Percentiles rank a stretch among this genome's conserved stretches.
Evolutionary conservation across 768 basidiomycete species (phyloP).

Genomic region (Fistulinella prunicolor): DNA sequence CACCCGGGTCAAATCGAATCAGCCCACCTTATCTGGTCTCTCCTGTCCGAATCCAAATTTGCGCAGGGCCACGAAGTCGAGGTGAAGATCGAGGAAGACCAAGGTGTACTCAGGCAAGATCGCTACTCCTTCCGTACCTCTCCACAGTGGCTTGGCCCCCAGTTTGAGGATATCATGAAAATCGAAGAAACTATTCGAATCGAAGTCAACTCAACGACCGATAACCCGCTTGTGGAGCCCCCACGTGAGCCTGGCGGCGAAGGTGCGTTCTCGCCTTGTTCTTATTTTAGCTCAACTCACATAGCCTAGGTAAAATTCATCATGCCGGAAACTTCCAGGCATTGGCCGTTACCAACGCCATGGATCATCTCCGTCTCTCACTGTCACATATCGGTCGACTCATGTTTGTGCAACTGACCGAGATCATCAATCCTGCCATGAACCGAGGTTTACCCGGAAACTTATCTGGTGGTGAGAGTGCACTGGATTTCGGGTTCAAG

Average conservation of each 20-base stretch:
- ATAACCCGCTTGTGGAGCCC: constrained; percentile 85
- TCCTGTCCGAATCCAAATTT: constrained; percentile 67
- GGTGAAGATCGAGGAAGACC: constrained; percentile 67
- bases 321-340: constrained; percentile 92
- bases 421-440: constrained; percentile 55
- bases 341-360: constrained; percentile 78
- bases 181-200: constrained; percentile 61
- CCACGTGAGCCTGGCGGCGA: constrained; percentile 51
- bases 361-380: constrained; percentile 81
- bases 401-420: constrained; percentile 60
- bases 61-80: constrained; percentile 73
- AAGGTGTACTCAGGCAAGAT: constrained; percentile 75
- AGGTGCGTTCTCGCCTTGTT: constrained; percentile 10
- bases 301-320: constrained; percentile 49
- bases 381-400: constrained; percentile 71
- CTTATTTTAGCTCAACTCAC: neutral
- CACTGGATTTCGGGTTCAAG: constrained; percentile 78
- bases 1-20: constrained; percentile 85
- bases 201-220: constrained; percentile 87
- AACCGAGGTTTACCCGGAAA: constrained; percentile 80
- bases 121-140: constrained; percentile 65
- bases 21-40: constrained; percentile 62
- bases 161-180: constrained; percentile 73
- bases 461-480: constrained; percentile 75
- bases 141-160: constrained; percentile 84